phyloP scores from a whole-genome alignment of 306 rosid genomes.

The Prunus dulcis region DNA sequence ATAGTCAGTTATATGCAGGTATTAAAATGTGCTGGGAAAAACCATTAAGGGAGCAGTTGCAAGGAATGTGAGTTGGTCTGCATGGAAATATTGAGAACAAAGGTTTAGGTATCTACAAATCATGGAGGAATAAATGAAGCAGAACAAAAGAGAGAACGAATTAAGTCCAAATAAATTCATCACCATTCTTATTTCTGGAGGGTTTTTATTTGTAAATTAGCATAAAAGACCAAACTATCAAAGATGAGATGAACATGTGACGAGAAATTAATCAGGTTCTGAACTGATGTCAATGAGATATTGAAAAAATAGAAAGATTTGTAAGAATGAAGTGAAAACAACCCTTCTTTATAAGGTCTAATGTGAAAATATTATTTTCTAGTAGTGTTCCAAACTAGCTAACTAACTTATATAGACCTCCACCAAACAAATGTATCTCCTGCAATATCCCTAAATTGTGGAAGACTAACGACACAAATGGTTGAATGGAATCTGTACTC shows the following conservation, averaged over 20 bases:
- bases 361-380: background rate
- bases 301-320: background rate
- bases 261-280: background rate
- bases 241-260: background rate
- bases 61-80: background rate
- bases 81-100: constrained; percentile 1
- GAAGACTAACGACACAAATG: constrained; percentile 1
- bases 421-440: background rate
- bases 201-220: background rate
- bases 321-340: background rate
- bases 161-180: background rate
- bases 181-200: background rate
- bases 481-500: background rate
- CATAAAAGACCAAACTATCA: background rate
- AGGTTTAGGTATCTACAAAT: background rate
- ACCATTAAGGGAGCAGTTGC: constrained; percentile 2
- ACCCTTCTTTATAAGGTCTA: background rate
- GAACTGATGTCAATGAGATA: background rate
- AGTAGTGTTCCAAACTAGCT: background rate
- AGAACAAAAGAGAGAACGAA: background rate
- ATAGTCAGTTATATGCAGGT: constrained; percentile 8
- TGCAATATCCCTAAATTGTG: background rate
- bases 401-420: background rate
- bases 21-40: constrained; percentile 2
- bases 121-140: background rate